Evolutionary conservation across 208 protist genomes (phyloP), one percentile per base, ranked within the genome.

Genomic region (Strigomonas oncopelti): DNA sequence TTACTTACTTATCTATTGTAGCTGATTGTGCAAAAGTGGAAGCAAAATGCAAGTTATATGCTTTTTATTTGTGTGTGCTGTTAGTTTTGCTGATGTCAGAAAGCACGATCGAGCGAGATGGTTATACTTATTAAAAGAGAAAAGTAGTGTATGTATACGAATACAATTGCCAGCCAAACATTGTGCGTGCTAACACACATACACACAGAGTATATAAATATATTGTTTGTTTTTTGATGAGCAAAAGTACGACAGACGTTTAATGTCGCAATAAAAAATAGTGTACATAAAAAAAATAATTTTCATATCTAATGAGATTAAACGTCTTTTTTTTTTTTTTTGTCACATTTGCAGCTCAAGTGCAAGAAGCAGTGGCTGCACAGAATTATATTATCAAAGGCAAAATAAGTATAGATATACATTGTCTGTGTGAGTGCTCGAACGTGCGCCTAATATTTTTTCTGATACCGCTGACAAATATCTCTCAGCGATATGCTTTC

Each of bases 211-310:
- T 52, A 20, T 20, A 58, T 58, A 11, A 29, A 29, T 58, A 29
- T 58, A 29, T 11, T 58, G 20, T 58, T 25, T 25, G 16, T 14
- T 29, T 58, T 58, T 20, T 58, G n/a, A 58, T 11, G 11, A 27
- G 11, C 31, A 45, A 63, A 34, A 63, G 32, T 24, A n/a, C 16
- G 14, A 46, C 16, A 63, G n/a, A 25, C 16, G 27, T 29, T 29
- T 58, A 58, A n/a, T 29, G 11, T 25, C 8, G 27, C 16, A 58
- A 58, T 14, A 58, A 58, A 58, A 58, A 58, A 58, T 58, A n/a
- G 14, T 11, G 53, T 29, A 58, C 16, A 11, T 58, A n/a, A 58
- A 58, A 58, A n/a, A n/a, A 29, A 58, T 11, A 29, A 58, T 29
- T 58, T 11, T 29, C 8, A 27, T 29, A 58, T 29, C 16, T 20